A percentile compares a stretch with the other conserved stretches of the same genome.
phyloP scores from a whole-genome alignment of 257 asterid genomes.

The Solanum lignicaule region DNA sequence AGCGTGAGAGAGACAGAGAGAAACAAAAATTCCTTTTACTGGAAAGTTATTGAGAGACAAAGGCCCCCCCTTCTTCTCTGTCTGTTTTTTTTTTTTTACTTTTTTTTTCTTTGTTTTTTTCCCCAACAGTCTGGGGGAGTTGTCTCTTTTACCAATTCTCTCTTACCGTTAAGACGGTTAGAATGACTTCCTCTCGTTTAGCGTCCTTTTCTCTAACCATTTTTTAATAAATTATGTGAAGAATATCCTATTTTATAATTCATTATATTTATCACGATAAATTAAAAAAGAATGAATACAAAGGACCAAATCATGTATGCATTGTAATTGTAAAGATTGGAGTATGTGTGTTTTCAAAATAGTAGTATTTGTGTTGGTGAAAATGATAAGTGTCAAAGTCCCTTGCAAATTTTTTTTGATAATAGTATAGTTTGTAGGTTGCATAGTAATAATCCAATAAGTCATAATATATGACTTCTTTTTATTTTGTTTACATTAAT shows the following conservation, averaged over 20 bases:
- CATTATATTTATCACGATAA: not conserved
- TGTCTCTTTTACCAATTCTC: not conserved
- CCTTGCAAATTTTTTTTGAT: not conserved
- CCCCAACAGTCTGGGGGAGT: not conserved
- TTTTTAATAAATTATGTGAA: not conserved
- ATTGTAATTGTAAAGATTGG: not conserved
- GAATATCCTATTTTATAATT: not conserved
- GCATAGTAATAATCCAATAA: not conserved
- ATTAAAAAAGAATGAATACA: no score
- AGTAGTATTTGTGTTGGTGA: not conserved
- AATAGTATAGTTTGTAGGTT: not conserved
- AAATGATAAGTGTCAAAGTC: not conserved
- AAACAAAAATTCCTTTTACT: conserved; percentile 64
- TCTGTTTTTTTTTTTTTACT: not conserved
- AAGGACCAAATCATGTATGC: no score
- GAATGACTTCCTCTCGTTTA: not conserved
- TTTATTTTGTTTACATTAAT: not conserved
- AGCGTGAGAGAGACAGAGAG: conserved; percentile 56
- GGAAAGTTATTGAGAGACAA: conserved; percentile 40
- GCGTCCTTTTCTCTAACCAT: not conserved
- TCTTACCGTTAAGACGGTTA: not conserved
- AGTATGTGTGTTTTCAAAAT: not conserved
- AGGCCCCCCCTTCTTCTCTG: conserved; percentile 22
- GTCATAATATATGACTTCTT: not conserved
- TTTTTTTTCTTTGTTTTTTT: not conserved